Base-by-base conservation (phyloP, 768 basidiomycete genomes). In the Kwoniella mangroviensis region DNA sequence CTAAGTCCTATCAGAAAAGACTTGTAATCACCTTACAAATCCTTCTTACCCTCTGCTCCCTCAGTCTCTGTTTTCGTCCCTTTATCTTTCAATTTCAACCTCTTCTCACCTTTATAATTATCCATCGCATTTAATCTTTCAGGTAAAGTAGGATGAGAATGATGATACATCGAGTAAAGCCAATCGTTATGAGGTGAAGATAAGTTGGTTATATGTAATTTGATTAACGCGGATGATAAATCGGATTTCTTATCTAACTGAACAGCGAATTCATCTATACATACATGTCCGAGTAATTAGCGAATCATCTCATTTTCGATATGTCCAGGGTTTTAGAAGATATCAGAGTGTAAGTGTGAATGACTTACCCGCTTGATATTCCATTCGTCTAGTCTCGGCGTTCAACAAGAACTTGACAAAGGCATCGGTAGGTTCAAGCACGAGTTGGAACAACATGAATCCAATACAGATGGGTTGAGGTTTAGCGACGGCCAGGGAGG, bases 141-240 rank as follows among this genome's bases (percentile, higher is more conserved):
- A 45, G 92, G 91, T 73, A 99, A 83, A 2, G 94, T 97, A 4
- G 96, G 96, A 83, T 99, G 96, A 57, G 92, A 94, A 83, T 98
- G 93, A 82, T 97, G 93, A 76, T 93, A 97, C 22, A 92, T 92
- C 61, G 94, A 97, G 85, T 96, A 97, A 89, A 94, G 83, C 91
- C 92, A 92, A 82, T 97, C 94, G 15, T 94, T 93, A 90, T 93
- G 93, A 57, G 97, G 92, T 1, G 92, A 94, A 58, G 91, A 91
- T 77, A 97, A 81, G 81, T 98, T 98, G 86, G 95, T 91, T 68
- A 93, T 90, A 79, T 98, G 95, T 22, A 98, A 87, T 57, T 89
- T 87, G 73, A 93, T 88, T 68, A 98, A 86, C 24, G 95, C 93
- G 17, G 72, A 66, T 19, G 72, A 69, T 24, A 83, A 76, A n/a